Percentiles rank a stretch among this genome's conserved stretches.
These are phyloP conservation scores for Arthroderma sp. DNA, from an alignment of 2,329 filamentous ascomycete genomes.

Conservation along the genomic window DNA sequence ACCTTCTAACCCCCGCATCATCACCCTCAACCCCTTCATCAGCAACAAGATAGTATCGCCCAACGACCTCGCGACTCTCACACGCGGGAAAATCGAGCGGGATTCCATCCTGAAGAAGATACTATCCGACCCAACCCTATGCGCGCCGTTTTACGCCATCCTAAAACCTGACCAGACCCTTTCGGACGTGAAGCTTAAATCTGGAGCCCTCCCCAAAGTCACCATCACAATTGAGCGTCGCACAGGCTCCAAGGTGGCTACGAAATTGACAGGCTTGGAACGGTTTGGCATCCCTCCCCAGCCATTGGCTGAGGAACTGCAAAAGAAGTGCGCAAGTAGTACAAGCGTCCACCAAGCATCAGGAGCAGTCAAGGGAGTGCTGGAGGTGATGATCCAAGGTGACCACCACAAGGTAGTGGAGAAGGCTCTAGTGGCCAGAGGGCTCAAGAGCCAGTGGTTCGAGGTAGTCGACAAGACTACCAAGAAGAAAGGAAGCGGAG, in stretches of 20 bases:
- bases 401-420: slow-evolving; percentile 50
- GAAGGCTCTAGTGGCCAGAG: slow-evolving; percentile 46
- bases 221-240: slow-evolving; percentile 49
- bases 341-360: slow-evolving; percentile 50
- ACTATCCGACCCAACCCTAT: slow-evolving; percentile 33
- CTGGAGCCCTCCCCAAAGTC: slow-evolving; percentile 47
- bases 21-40: slow-evolving; percentile 49
- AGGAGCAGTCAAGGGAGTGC: slow-evolving; percentile 49
- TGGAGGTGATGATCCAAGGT: slow-evolving; percentile 57
- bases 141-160: slow-evolving; percentile 45
- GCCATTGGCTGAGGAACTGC: slow-evolving; percentile 49
- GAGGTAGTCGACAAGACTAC: slow-evolving; percentile 56
- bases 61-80: slow-evolving; percentile 43
- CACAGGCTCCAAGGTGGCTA: slow-evolving; percentile 53
- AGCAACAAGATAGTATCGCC: slow-evolving; percentile 49
- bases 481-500: slow-evolving; percentile 41
- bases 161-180: slow-evolving; percentile 29
- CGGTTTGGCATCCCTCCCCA: slow-evolving; percentile 47
- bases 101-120: slow-evolving; percentile 49
- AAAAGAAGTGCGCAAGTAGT: slow-evolving; percentile 55
- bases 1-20: slow-evolving; percentile 45
- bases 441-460: slow-evolving; percentile 47
- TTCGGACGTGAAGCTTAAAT: slow-evolving; percentile 43
- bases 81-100: slow-evolving; percentile 44
- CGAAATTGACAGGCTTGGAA: slow-evolving; percentile 49